Evolutionary conservation across 768 basidiomycete genomes (phyloP).

Genomic region (Psilocybe sp.): DNA sequence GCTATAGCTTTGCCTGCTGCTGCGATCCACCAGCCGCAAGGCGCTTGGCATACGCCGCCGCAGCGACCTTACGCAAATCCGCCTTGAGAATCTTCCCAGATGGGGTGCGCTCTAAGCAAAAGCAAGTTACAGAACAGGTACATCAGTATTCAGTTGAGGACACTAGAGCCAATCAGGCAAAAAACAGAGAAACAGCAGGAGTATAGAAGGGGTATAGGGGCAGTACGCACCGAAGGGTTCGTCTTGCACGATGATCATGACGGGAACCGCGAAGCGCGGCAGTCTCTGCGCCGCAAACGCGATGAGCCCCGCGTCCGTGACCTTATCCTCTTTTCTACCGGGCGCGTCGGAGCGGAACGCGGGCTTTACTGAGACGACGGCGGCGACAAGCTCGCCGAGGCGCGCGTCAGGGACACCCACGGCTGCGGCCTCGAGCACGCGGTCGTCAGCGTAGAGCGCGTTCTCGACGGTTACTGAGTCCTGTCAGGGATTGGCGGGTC

Average conservation of each 20-base stretch:
- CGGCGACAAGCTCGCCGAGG: constrained; percentile 59
- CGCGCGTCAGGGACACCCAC: constrained; percentile 58
- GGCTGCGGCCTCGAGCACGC: constrained; percentile 57
- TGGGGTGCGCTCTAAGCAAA: constrained; percentile 46
- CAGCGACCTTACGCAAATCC: constrained; percentile 42
- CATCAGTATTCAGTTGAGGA: neutral
- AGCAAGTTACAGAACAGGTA: too few species aligned
- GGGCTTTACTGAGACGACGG: constrained; percentile 49
- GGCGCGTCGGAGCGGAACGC: constrained; percentile 22
- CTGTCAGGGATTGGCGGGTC: constrained; percentile 20
- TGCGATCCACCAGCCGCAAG: constrained; percentile 23
- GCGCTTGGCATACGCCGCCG: constrained; percentile 40
- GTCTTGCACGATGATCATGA: constrained; percentile 52
- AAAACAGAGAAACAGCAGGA: neutral
- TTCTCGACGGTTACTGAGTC: constrained; percentile 64
- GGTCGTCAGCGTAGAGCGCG: constrained; percentile 51
- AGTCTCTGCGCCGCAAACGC: constrained; percentile 41
- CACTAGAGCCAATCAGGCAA: too few species aligned
- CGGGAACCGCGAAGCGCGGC: constrained; percentile 55
- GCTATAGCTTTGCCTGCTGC: constrained; percentile 5
- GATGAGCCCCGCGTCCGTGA: constrained; percentile 48
- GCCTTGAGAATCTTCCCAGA: constrained; percentile 58
- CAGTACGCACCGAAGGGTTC: constrained; percentile 42
- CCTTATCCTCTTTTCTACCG: constrained; percentile 22
- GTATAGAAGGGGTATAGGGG: neutral